Percentiles rank a stretch among this genome's conserved stretches.
phyloP scores from a whole-genome alignment of 2,329 filamentous ascomycete species.

The Sporothrix curviconia region DNA sequence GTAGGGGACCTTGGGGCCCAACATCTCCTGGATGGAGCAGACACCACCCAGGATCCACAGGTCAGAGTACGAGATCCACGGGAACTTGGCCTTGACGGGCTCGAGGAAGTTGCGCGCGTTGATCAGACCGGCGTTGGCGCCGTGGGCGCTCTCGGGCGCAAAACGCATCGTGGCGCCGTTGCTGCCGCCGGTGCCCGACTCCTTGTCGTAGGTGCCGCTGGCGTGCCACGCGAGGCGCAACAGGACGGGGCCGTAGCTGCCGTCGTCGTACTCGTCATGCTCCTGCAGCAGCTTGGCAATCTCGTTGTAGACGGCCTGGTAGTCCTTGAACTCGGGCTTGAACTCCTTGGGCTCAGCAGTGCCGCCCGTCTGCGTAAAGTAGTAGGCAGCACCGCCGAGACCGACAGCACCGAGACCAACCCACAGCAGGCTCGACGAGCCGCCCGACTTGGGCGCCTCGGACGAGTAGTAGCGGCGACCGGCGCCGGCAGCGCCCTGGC shows the following conservation, averaged over 20 bases:
- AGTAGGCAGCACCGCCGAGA: conserved; percentile 60
- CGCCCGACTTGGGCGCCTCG: conserved; percentile 47
- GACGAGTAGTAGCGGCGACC: conserved; percentile 76
- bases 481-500: conserved; percentile 44
- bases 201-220: conserved; percentile 84
- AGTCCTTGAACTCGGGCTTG: conserved; percentile 74
- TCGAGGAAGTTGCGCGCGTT: conserved; percentile 86
- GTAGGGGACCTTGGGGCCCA: conserved; percentile 81
- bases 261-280: conserved; percentile 92
- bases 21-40: conserved; percentile 87
- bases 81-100: conserved; percentile 82
- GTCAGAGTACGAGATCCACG: conserved; percentile 95
- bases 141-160: conserved; percentile 78
- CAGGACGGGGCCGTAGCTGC: conserved; percentile 88
- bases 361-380: conserved; percentile 49
- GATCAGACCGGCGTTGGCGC: conserved; percentile 86
- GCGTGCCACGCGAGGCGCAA: conserved; percentile 91
- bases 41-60: conserved; percentile 91
- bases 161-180: conserved; percentile 98
- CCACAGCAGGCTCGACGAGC: conserved; percentile 44
- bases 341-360: conserved; percentile 52
- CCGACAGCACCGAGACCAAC: conserved; percentile 53
- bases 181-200: conserved; percentile 82
- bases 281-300: conserved; percentile 75
- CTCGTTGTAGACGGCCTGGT: conserved; percentile 90